Evolutionary conservation across 257 asterid genomes (phyloP).

Genomic region (Solanum sejunctum): DNA sequence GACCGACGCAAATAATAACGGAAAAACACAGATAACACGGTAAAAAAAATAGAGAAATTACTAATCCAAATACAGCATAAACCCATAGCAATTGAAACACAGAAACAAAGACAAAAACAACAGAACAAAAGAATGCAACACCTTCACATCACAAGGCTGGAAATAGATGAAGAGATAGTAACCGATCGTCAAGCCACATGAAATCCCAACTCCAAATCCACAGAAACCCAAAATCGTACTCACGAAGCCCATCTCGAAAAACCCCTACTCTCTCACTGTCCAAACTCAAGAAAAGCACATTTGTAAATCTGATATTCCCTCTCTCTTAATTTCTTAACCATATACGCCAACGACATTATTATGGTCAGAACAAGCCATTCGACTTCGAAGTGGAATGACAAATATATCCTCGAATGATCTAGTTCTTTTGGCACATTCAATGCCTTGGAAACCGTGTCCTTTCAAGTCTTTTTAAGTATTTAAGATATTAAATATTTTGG

Average conservation of each 20-base stretch:
- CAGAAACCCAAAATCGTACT: slow-evolving; percentile 57
- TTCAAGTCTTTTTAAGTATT: neutral
- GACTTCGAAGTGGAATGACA: neutral
- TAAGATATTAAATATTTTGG: neutral
- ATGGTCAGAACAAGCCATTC: neutral
- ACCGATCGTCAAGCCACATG: slow-evolving; percentile 23
- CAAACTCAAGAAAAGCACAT: neutral
- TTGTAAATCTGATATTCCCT: neutral
- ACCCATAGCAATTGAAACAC: neutral
- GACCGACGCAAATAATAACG: neutral
- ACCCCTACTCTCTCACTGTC: neutral
- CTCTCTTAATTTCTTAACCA: neutral
- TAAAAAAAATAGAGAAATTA: neutral
- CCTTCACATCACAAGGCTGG: slow-evolving; percentile 85
- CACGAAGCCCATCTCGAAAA: slow-evolving; percentile 53
- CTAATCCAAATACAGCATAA: neutral
- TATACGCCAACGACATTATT: neutral
- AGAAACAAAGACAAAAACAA: neutral
- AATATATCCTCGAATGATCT: neutral
- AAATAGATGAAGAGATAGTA: slow-evolving; percentile 53
- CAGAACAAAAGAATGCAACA: neutral
- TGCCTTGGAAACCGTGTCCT: neutral
- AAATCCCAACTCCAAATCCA: slow-evolving; percentile 89
- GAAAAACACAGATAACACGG: neutral
- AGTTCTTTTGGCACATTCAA: neutral